phyloP scores from a whole-genome alignment of 2,329 filamentous ascomycete species.

The Aspergillus sp. region DNA sequence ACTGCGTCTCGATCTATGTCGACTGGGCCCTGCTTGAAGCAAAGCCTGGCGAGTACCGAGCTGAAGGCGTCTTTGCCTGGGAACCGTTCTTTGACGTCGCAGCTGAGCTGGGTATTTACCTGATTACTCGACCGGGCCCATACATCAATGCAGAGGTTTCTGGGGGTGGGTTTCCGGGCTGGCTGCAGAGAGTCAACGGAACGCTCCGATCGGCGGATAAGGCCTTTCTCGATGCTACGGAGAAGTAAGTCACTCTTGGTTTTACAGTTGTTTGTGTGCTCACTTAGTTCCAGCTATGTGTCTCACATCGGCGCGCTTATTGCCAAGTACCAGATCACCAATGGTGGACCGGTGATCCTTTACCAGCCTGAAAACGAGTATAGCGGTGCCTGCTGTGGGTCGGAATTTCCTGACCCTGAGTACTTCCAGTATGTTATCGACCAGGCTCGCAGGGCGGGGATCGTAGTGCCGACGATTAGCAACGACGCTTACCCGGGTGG shows the following conservation, averaged over 20 bases:
- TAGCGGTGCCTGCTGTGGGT: slow-evolving; percentile 49
- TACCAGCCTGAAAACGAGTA: slow-evolving; percentile 85
- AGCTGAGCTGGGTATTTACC: slow-evolving; percentile 69
- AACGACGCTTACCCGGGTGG: slow-evolving; percentile 67
- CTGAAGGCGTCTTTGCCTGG: slow-evolving; percentile 70
- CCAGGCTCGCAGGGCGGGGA: slow-evolving; percentile 65
- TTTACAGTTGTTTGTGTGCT: neutral
- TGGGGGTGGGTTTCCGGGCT: slow-evolving; percentile 78
- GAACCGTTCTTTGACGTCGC: slow-evolving; percentile 77
- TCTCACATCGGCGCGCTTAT: slow-evolving; percentile 64
- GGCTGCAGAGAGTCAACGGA: slow-evolving; percentile 69
- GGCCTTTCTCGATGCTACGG: slow-evolving; percentile 65
- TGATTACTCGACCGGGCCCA: slow-evolving; percentile 69
- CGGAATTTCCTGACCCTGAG: slow-evolving; percentile 62
- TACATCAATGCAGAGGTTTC: slow-evolving; percentile 78
- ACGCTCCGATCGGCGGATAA: slow-evolving; percentile 62
- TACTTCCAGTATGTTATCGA: slow-evolving; percentile 73
- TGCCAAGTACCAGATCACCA: slow-evolving; percentile 75
- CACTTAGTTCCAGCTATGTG: slow-evolving; percentile 52
- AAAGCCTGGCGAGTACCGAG: slow-evolving; percentile 66
- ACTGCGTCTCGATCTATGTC: slow-evolving; percentile 74
- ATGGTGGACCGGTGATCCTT: slow-evolving; percentile 76
- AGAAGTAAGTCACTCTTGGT: slow-evolving; percentile 51
- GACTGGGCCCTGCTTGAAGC: slow-evolving; percentile 79
- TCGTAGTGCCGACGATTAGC: slow-evolving; percentile 72